A percentile compares a stretch with the other conserved stretches of the same genome.
phyloP scores from a whole-genome alignment of 2,329 filamentous ascomycete species.

The Cladophialophora bantiana region DNA sequence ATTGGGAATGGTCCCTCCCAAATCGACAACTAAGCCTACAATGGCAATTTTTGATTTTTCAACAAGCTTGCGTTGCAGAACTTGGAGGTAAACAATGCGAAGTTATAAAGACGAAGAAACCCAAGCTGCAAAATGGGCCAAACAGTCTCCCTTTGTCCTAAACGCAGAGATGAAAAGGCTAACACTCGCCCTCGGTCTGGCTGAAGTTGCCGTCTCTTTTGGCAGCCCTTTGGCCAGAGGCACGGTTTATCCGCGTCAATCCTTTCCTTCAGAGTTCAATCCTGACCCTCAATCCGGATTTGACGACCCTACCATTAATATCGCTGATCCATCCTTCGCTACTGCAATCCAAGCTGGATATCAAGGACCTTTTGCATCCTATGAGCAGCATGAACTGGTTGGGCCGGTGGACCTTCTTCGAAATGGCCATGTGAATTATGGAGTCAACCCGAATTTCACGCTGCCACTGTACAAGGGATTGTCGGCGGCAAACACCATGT shows the following conservation, averaged over 20 bases:
- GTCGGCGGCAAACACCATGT: constrained; percentile 4
- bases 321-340: constrained; percentile 19
- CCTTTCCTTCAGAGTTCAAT: constrained; percentile 13
- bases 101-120: too few relatives aligned
- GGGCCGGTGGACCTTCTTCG: constrained; percentile 14
- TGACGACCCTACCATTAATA: constrained; percentile 16
- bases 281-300: constrained; percentile 8
- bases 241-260: neutral
- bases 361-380: constrained; percentile 8
- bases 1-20: too few relatives aligned
- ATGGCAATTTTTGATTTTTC: too few relatives aligned
- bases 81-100: too few relatives aligned
- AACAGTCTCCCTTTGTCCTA: too few relatives aligned
- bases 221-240: too few relatives aligned
- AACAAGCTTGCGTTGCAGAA: too few relatives aligned
- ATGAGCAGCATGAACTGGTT: constrained; percentile 8
- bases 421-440: constrained; percentile 10
- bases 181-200: too few relatives aligned
- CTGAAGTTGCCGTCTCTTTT: too few relatives aligned
- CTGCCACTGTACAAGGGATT: constrained; percentile 4
- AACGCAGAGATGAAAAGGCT: too few relatives aligned
- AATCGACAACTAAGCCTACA: too few relatives aligned
- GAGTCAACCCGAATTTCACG: constrained; percentile 8
- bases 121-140: too few relatives aligned
- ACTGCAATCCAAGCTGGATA: constrained; percentile 13